phyloP scores from a whole-genome alignment of 192 early-diverging fungal species.

The Borealophlyctis nickersoniae region DNA sequence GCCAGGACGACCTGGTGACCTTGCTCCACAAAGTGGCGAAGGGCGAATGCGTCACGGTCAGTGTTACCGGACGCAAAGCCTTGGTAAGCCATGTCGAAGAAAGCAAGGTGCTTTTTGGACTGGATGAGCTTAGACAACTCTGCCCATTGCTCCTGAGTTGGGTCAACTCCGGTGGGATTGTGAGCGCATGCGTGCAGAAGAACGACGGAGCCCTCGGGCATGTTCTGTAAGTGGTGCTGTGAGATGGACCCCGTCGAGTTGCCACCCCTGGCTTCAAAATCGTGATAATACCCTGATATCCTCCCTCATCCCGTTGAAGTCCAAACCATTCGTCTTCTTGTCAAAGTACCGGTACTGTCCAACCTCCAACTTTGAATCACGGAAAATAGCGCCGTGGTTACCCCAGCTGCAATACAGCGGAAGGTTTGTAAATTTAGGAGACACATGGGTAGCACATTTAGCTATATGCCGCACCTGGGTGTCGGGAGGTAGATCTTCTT shows the following conservation, averaged over 20 bases:
- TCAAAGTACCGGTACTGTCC: slow-evolving; percentile 93
- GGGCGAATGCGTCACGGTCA: slow-evolving; percentile 84
- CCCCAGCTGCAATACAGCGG: slow-evolving; percentile 70
- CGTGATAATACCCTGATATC: slow-evolving; percentile 79
- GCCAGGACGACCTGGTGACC: slow-evolving; percentile 75
- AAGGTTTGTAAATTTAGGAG: neutral
- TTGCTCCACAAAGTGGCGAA: slow-evolving; percentile 85
- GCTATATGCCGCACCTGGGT: slow-evolving; percentile 56
- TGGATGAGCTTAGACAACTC: slow-evolving; percentile 78
- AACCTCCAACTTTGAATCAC: slow-evolving; percentile 83
- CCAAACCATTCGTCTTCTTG: slow-evolving; percentile 85
- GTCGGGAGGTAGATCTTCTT: slow-evolving; percentile 90
- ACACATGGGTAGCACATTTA: neutral
- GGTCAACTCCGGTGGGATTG: slow-evolving; percentile 99
- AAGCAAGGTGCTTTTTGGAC: slow-evolving; percentile 75
- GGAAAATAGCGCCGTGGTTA: slow-evolving; percentile 94
- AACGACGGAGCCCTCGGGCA: slow-evolving; percentile 84
- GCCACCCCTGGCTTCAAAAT: neutral
- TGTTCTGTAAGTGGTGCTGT: slow-evolving; percentile 39
- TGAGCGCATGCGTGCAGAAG: slow-evolving; percentile 98
- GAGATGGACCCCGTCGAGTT: too few relatives aligned
- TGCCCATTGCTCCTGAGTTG: slow-evolving; percentile 87
- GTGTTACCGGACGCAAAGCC: slow-evolving; percentile 96
- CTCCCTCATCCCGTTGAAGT: slow-evolving; percentile 87
- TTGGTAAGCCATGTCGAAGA: slow-evolving; percentile 99